Percentiles rank a stretch among this genome's conserved stretches.
Evolutionary conservation across 2,329 filamentous ascomycete species (phyloP).

Genomic region (Botrytis paeoniae): DNA sequence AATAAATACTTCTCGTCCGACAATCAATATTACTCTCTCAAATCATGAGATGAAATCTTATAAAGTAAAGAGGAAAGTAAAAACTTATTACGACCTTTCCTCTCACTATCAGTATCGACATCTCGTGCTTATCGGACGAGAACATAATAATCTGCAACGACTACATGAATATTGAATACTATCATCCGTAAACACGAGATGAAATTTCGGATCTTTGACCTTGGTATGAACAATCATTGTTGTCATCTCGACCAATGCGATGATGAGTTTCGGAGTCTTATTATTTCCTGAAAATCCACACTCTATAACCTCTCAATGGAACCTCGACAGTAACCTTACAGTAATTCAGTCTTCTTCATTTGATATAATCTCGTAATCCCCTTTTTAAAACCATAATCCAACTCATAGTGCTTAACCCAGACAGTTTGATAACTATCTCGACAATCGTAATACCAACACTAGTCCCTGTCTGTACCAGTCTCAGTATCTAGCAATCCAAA

Average conservation of each 20-base stretch:
- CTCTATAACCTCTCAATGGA: background rate
- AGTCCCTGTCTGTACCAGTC: background rate
- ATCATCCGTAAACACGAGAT: background rate
- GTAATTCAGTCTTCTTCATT: background rate
- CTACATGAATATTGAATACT: background rate
- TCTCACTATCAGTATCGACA: background rate
- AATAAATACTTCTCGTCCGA: background rate
- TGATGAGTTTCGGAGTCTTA: background rate
- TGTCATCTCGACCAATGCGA: background rate
- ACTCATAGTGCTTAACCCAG: background rate
- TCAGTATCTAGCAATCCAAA: background rate
- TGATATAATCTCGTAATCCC: background rate
- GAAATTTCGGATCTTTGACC: background rate
- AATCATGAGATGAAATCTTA: background rate
- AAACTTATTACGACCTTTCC: background rate
- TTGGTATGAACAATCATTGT: background rate
- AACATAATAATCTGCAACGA: background rate
- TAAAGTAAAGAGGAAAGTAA: background rate
- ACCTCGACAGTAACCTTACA: background rate
- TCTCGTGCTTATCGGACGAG: background rate
- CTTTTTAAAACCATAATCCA: background rate
- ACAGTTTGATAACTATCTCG: background rate
- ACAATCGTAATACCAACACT: background rate
- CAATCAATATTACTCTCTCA: accelerated
- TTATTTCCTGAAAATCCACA: background rate